Conservation (phyloP, 495 filamentous ascomycete species). For the Daldinia loculata region DNA sequence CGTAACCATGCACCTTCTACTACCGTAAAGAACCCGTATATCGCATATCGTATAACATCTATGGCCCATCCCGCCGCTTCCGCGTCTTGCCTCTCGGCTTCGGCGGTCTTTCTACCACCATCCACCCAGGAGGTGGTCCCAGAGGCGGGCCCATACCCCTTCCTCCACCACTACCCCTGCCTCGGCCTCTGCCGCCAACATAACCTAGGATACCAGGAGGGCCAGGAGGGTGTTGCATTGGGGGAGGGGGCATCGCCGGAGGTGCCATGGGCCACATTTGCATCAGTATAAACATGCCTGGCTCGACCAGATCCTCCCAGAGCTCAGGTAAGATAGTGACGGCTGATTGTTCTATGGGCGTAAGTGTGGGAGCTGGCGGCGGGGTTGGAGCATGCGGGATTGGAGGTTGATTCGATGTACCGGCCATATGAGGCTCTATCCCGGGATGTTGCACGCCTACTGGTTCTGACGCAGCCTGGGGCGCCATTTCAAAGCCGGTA, state of each 20-base stretch:
- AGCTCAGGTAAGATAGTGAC: constrained; percentile 61
- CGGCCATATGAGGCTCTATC: background rate
- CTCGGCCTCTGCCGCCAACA: background rate
- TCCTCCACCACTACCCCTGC: background rate
- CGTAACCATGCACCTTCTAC: background rate
- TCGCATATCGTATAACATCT: background rate
- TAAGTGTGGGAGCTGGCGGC: background rate
- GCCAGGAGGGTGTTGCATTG: background rate
- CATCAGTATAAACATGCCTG: constrained; percentile 80
- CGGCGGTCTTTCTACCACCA: background rate
- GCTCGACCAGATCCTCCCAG: constrained; percentile 62
- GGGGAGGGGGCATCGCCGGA: constrained; percentile 3
- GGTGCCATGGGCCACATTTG: constrained; percentile 81
- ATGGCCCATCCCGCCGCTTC: background rate
- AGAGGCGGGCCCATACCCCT: background rate
- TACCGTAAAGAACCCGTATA: background rate
- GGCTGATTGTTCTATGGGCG: constrained; percentile 30
- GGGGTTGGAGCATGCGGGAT: background rate
- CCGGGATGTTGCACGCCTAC: background rate
- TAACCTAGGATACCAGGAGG: background rate
- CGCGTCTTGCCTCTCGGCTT: background rate
- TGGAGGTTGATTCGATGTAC: background rate
- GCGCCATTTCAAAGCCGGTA: constrained; percentile 6
- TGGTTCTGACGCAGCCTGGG: constrained; percentile 3
- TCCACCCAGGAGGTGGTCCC: background rate